Evolutionary conservation across 140 eudicot species (phyloP), one percentile per base, ranked within the genome.

Genomic region (Oenanthe javanica): DNA sequence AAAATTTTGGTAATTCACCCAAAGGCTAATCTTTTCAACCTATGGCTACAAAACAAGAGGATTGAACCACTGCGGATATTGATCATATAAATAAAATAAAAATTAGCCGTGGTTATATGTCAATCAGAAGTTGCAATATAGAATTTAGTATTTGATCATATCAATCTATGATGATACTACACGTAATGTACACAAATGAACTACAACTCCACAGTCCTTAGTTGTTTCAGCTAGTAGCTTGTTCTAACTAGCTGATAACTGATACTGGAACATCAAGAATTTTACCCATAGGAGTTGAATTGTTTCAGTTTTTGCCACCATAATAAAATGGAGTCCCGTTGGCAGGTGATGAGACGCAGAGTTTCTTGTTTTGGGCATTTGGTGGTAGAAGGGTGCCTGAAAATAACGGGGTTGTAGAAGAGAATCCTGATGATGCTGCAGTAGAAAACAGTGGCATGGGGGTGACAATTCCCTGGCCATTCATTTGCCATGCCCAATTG

Each of bases 381-480:
- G 75, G 13, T 42, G 82, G 63, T 57, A 49, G 71, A 25, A 70
- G 79, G 43, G 80, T 47, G 76, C 47, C 73, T 59, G 80, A 78
- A 54, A 72, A 82, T 71, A 84, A 57, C 27, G 76, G 27, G 51
- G 86, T 74, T n/a, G 82, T 75, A 21, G 87, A 59, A 72, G 90
- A 79, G 90, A 87, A 87, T 87, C 91, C 91, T 87, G 91, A 87
- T 87, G 91, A 87, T 87, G 90, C 90, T 87, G 90, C 90, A 84
- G 85, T 51, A 50, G 90, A 79, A 55, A 79, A 87, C 38, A 82
- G 57, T 49, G 87, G 87, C 52, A 79, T 75, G 19, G 76, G 77
- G 51, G 82, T 75, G 54, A 66, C 84, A 52, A 76, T 57, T 15
- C 84, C 81, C 47, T 82, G 84, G 82, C 80, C 73, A 31, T 64